Conservation (phyloP, 108 stramenopile species). For the Skeletonema menzelii region DNA sequence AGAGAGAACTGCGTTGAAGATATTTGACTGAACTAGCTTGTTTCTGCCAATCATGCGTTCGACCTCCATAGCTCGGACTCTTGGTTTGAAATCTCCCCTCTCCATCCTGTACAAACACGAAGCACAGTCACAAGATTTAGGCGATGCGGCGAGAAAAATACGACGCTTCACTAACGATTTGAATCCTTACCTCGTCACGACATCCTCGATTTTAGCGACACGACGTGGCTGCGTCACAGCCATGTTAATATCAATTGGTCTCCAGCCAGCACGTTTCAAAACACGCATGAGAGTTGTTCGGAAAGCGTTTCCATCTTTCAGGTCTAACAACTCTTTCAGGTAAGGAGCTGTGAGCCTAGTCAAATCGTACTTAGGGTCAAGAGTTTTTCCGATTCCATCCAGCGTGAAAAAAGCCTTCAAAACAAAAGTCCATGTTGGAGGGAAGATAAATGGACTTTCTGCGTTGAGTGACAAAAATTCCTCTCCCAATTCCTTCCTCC, state of each 20-base stretch:
- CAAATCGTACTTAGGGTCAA: slow-evolving; percentile 93
- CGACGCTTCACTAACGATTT: not conserved
- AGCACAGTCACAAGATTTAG: not conserved
- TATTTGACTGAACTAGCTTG: slow-evolving; percentile 83
- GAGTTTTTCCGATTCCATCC: slow-evolving; percentile 97
- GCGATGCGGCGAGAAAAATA: not conserved
- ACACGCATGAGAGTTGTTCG: slow-evolving; percentile 81
- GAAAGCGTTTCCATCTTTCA: slow-evolving; percentile 90
- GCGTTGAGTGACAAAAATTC: slow-evolving; percentile 90
- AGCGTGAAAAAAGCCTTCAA: slow-evolving; percentile 96
- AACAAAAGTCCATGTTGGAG: slow-evolving; percentile 98
- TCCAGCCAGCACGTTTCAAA: slow-evolving; percentile 82
- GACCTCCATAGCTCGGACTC: slow-evolving; percentile 91
- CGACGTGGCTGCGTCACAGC: slow-evolving; percentile 86
- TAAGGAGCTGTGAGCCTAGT: slow-evolving; percentile 92
- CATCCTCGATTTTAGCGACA: slow-evolving; percentile 79
- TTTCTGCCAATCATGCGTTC: slow-evolving; percentile 86
- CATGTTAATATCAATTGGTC: slow-evolving; percentile 85
- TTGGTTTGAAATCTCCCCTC: slow-evolving; percentile 90
- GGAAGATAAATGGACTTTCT: slow-evolving; percentile 94
- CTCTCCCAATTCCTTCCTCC: slow-evolving; percentile 80
- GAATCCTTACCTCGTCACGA: slow-evolving; percentile 55
- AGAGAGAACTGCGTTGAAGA: slow-evolving; percentile 70
- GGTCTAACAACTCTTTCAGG: slow-evolving; percentile 93
- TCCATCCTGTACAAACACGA: slow-evolving; percentile 59